phyloP scores from a whole-genome alignment of 345 rosid species.

The Conringia planisiliqua region DNA sequence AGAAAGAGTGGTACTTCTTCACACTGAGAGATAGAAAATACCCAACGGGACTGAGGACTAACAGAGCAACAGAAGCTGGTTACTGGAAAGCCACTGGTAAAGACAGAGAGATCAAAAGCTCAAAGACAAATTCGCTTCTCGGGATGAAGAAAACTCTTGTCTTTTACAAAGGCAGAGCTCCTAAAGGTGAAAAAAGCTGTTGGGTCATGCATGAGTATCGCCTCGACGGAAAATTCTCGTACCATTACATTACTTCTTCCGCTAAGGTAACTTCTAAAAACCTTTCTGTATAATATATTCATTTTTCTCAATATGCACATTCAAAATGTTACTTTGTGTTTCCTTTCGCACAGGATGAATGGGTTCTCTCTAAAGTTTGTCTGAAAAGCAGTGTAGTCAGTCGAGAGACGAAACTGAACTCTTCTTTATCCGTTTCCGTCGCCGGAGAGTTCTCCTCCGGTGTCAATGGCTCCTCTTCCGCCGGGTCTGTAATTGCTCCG shows the following conservation, averaged over 20 bases:
- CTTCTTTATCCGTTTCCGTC: conserved; percentile 25
- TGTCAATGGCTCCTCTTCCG: conserved; percentile 29
- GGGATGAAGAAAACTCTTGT: conserved; percentile 97
- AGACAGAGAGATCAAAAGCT: conserved; percentile 83
- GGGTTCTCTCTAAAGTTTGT: conserved; percentile 92
- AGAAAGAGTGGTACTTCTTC: conserved; percentile 95
- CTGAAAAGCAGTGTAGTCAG: conserved; percentile 47
- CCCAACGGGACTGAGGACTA: conserved; percentile 93
- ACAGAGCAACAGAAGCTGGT: conserved; percentile 94
- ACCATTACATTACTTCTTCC: conserved; percentile 66
- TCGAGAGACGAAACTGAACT: conserved; percentile 28
- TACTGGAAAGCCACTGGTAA: conserved; percentile 99
- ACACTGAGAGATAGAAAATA: conserved; percentile 80
- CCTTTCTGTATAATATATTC: not conserved
- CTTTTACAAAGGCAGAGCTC: conserved; percentile 89
- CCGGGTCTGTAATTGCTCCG: conserved; percentile 26
- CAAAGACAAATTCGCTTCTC: conserved; percentile 73
- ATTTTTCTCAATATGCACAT: not conserved
- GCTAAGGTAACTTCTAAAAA: conserved; percentile 48
- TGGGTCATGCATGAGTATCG: conserved; percentile 99
- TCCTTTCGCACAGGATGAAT: conserved; percentile 59
- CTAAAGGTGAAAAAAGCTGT: conserved; percentile 84
- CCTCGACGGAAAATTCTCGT: conserved; percentile 88
- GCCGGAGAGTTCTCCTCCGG: conserved; percentile 36
- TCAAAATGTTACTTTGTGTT: not conserved